These are phyloP conservation scores for Curvularia eragrostidis DNA, from an alignment of 2,329 filamentous ascomycete genomes.

Conservation along the genomic window DNA sequence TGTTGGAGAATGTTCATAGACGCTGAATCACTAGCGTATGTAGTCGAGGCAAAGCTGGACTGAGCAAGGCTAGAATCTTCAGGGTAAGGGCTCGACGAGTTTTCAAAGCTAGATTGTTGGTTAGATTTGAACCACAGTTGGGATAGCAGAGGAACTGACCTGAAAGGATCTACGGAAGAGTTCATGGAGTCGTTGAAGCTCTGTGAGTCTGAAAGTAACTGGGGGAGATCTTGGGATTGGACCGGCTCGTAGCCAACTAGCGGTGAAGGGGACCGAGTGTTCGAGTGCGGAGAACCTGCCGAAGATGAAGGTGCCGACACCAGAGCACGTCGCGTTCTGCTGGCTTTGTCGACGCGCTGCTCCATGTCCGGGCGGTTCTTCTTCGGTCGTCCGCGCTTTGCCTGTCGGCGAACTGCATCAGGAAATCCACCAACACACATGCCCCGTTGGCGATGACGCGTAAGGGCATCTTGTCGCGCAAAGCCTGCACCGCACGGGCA, in stretches of 20 bases:
- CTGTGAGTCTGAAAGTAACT: conserved; percentile 28
- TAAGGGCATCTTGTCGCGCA: conserved; percentile 92
- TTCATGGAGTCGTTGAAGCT: conserved; percentile 41
- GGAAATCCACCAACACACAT: conserved; percentile 97
- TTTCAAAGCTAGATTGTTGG: conserved; percentile 35
- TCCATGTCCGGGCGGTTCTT: conserved; percentile 68
- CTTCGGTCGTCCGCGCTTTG: conserved; percentile 70
- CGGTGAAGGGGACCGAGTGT: conserved; percentile 38
- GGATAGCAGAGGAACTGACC: conserved; percentile 13
- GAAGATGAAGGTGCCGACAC: conserved; percentile 46
- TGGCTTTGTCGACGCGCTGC: conserved; percentile 63
- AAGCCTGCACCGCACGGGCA: conserved; percentile 96
- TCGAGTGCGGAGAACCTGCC: conserved; percentile 43
- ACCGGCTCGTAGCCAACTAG: conserved; percentile 34
- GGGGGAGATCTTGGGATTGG: conserved; percentile 30
- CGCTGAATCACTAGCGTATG: conserved; percentile 39
- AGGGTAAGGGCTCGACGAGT: conserved; percentile 39
- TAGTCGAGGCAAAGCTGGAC: conserved; percentile 40
- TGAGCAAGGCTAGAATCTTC: conserved; percentile 29
- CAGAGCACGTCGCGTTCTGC: conserved; percentile 56
- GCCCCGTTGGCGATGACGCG: conserved; percentile 89
- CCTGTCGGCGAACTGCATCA: conserved; percentile 71
- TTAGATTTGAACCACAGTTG: conserved; percentile 22
- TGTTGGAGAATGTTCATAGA: conserved; percentile 47
- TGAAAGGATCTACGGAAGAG: conserved; percentile 43